Conservation (phyloP, 805 yeast genomes). For the Barnettozyma californica region DNA sequence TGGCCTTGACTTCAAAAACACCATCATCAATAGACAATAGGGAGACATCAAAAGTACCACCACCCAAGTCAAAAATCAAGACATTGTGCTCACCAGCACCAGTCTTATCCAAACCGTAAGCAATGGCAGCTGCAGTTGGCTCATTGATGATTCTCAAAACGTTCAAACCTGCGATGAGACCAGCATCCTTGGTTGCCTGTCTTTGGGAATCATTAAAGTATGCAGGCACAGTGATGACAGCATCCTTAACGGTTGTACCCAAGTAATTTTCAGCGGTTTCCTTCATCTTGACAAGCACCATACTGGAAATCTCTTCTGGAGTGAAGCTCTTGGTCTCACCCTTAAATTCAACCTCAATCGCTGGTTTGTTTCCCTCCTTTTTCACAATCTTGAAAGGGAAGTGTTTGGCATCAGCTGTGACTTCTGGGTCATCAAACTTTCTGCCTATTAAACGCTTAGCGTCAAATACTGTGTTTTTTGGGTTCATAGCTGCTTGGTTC, state of each 20-base stretch:
- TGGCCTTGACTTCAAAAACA: conserved; percentile 94
- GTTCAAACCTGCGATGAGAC: conserved; percentile 92
- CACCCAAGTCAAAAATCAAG: conserved; percentile 93
- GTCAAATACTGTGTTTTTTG: conserved; percentile 87
- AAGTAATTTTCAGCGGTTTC: conserved; percentile 86
- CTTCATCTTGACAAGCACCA: conserved; percentile 90
- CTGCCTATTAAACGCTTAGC: conserved; percentile 93
- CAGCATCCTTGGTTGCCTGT: conserved; percentile 98
- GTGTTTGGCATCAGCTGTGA: conserved; percentile 75
- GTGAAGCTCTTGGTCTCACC: conserved; percentile 85
- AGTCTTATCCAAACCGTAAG: conserved; percentile 79
- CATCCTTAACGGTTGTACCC: conserved; percentile 78
- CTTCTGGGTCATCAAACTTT: conserved; percentile 74
- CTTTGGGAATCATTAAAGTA: conserved; percentile 97
- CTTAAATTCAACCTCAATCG: conserved; percentile 79
- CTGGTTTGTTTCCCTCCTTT: conserved; percentile 74
- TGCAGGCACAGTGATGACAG: conserved; percentile 95
- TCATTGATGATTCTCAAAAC: conserved; percentile 93
- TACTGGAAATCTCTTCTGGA: conserved; percentile 92
- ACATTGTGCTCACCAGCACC: conserved; percentile 79
- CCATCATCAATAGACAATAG: conserved; percentile 91
- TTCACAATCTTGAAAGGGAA: conserved; percentile 81
- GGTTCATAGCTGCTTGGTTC: conserved; percentile 98
- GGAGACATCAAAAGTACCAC: conserved; percentile 99
- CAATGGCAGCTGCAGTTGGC: conserved; percentile 98